These are phyloP conservation scores for Kregervanrija pseudodelftensis DNA, from an alignment of 805 yeast species.

Conservation along the genomic window DNA sequence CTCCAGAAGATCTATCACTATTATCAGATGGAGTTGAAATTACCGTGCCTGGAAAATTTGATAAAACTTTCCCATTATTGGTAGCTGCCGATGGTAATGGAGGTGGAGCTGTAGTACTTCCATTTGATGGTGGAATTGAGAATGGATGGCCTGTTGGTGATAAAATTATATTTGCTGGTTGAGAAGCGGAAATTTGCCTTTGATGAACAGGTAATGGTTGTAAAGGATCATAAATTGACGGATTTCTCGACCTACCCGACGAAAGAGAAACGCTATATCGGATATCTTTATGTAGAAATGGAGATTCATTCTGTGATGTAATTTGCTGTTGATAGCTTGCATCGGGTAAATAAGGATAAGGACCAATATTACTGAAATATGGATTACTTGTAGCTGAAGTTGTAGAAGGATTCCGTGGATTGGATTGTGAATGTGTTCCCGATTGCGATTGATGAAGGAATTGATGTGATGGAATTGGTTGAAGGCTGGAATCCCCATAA, in stretches of 20 bases:
- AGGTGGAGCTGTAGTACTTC: too few species aligned
- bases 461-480: background rate
- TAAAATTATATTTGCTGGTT: slow-evolving; percentile 6
- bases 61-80: too few species aligned
- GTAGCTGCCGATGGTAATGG: too few species aligned
- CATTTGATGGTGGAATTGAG: too few species aligned
- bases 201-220: slow-evolving; percentile 15
- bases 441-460: slow-evolving; percentile 1
- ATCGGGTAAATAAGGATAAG: slow-evolving; percentile 7
- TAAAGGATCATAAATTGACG: slow-evolving; percentile 33
- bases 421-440: background rate
- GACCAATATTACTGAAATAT: slow-evolving; percentile 5
- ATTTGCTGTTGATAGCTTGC: slow-evolving; percentile 3
- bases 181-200: slow-evolving; percentile 4
- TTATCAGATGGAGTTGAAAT: too few species aligned
- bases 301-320: slow-evolving; percentile 13
- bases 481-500: slow-evolving; percentile 8
- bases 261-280: slow-evolving; percentile 22
- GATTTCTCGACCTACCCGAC: slow-evolving; percentile 29
- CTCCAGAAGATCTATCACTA: too few species aligned
- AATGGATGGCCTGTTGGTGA: slow-evolving; percentile 1
- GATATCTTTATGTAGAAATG: slow-evolving; percentile 25
- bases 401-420: slow-evolving; percentile 14
- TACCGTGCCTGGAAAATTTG: too few species aligned
- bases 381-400: slow-evolving; percentile 14